Evolutionary conservation across 2,329 filamentous ascomycete species (phyloP).

Genomic region (Neopestalotiopsis clavispora): DNA sequence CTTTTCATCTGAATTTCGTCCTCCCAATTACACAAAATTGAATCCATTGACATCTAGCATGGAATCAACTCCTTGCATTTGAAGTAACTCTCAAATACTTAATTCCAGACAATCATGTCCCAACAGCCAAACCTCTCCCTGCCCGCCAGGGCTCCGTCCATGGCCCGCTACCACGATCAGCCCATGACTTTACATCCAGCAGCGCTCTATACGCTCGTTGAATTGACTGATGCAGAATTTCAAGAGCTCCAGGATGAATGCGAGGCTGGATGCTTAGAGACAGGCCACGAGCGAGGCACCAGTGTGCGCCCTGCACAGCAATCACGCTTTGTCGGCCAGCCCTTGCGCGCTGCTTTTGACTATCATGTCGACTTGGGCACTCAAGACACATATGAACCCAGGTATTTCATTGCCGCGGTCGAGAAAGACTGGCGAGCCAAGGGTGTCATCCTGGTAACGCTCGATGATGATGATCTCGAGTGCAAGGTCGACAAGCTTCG

Average conservation of each 20-base stretch:
- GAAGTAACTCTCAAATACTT: background rate
- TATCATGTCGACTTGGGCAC: constrained; percentile 22
- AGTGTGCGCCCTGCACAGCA: constrained; percentile 20
- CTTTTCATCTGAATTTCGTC: too few relatives aligned
- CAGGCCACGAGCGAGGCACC: constrained; percentile 13
- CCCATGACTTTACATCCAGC: constrained; percentile 21
- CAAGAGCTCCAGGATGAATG: background rate
- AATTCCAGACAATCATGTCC: constrained; percentile 19
- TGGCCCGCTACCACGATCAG: constrained; percentile 23
- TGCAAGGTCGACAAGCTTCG: constrained; percentile 26
- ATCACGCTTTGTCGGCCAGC: constrained; percentile 24
- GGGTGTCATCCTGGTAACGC: constrained; percentile 19
- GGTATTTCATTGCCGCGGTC: constrained; percentile 23
- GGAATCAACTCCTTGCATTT: background rate
- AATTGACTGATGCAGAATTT: background rate
- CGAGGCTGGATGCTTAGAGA: constrained; percentile 4
- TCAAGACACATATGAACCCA: constrained; percentile 22
- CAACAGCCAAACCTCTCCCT: constrained; percentile 23
- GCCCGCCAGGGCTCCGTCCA: constrained; percentile 24
- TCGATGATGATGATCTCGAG: constrained; percentile 25
- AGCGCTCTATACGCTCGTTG: constrained; percentile 23
- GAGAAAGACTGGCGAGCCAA: constrained; percentile 19
- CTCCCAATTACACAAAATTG: background rate
- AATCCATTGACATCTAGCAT: background rate
- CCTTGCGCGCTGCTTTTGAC: constrained; percentile 18